These are phyloP conservation scores for Nannizziopsis barbatae DNA, from an alignment of 2,329 filamentous ascomycete species.

Conservation along the genomic window DNA sequence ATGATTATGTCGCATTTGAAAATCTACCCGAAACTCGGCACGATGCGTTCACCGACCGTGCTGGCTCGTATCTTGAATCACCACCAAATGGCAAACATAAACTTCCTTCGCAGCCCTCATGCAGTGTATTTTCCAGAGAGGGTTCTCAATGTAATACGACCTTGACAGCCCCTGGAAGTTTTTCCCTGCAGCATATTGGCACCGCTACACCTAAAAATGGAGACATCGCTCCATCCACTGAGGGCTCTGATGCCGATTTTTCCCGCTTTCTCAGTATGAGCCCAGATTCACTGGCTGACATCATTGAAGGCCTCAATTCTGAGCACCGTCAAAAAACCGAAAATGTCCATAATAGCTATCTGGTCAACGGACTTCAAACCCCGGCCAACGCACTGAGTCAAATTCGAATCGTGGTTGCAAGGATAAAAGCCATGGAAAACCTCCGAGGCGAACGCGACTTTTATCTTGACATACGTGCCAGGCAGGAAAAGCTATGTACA, in stretches of 20 bases:
- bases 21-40: constrained; percentile 17
- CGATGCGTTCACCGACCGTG: neutral
- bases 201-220: neutral
- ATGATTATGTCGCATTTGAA: constrained; percentile 9
- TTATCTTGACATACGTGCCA: constrained; percentile 22
- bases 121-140: neutral
- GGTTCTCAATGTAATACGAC: no score
- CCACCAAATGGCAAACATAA: constrained; percentile 2
- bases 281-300: constrained; percentile 19
- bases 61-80: constrained; percentile 9
- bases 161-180: no score
- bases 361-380: constrained; percentile 26
- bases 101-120: neutral
- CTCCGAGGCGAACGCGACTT: constrained; percentile 23
- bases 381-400: constrained; percentile 26
- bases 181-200: neutral
- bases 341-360: constrained; percentile 26
- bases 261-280: constrained; percentile 26
- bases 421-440: constrained; percentile 29
- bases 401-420: constrained; percentile 27
- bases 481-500: constrained; percentile 31
- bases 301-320: constrained; percentile 23
- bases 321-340: constrained; percentile 29
- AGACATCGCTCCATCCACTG: neutral
- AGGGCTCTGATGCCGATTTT: constrained; percentile 19